These are phyloP conservation scores for Venturia pyrina DNA, from an alignment of 2,329 filamentous ascomycete species.

Conservation along the genomic window DNA sequence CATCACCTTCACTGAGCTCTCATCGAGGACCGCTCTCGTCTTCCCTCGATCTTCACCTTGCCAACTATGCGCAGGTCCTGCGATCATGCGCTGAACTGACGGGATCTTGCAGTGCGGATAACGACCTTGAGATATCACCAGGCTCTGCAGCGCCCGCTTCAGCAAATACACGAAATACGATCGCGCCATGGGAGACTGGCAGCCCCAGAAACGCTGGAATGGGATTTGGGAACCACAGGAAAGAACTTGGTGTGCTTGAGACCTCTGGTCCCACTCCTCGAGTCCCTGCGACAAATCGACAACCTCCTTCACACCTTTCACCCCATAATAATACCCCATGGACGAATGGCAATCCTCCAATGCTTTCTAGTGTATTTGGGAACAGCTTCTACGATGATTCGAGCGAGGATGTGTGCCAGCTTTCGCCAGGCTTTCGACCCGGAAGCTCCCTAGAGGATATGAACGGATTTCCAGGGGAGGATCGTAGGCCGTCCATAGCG, in stretches of 20 bases:
- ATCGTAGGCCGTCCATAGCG: slow-evolving; percentile 75
- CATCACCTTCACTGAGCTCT: no score
- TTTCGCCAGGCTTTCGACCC: slow-evolving; percentile 60
- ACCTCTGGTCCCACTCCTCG: slow-evolving; percentile 40
- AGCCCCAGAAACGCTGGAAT: slow-evolving; percentile 15
- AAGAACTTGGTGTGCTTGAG: slow-evolving; percentile 60
- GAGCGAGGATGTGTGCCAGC: slow-evolving; percentile 57
- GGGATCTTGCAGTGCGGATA: slow-evolving; percentile 9
- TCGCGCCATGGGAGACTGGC: slow-evolving; percentile 41
- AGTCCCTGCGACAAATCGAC: slow-evolving; percentile 48
- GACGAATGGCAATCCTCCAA: slow-evolving; percentile 33
- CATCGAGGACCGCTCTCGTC: background rate
- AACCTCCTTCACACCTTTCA: slow-evolving; percentile 47
- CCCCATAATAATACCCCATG: slow-evolving; percentile 43
- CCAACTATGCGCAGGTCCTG: slow-evolving; percentile 9
- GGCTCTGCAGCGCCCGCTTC: slow-evolving; percentile 29
- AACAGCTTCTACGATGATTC: slow-evolving; percentile 64
- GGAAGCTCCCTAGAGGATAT: slow-evolving; percentile 39
- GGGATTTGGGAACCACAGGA: slow-evolving; percentile 56
- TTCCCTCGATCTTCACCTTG: slow-evolving; percentile 10
- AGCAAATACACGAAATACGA: slow-evolving; percentile 19
- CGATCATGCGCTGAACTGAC: slow-evolving; percentile 26
- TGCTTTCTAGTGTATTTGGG: slow-evolving; percentile 35
- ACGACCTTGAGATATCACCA: slow-evolving; percentile 23
- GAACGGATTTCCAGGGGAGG: slow-evolving; percentile 46